Evolutionary conservation across 495 filamentous ascomycete genomes (phyloP), one percentile per base, ranked within the genome.

Genomic region (Xylaria nigripes): DNA sequence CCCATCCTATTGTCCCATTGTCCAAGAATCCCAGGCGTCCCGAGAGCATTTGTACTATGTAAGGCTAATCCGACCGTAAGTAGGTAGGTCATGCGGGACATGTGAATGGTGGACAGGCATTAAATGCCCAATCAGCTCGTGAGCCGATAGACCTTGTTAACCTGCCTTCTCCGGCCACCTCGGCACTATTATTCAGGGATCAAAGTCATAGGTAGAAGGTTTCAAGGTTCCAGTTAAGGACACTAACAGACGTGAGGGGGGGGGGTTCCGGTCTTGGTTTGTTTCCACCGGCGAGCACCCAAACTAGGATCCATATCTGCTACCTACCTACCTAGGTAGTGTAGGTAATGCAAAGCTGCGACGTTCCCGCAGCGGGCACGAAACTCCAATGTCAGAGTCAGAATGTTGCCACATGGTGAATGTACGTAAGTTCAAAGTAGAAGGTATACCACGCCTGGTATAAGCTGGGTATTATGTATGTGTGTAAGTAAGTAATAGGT

Each of bases 271-370:
- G 9, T 48, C 29, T 25, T 32, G 40, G 27, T 38, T 41, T 27
- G 40, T 54, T 30, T 30, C 10, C 27, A 10, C 27, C 32, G 50
- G 19, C 51, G 29, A 44, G 40, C 45, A 56, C 23, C 32, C 29
- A 55, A 51, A 48, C 57, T 63, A n/a, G n/a, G n/a, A n/a, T n/a
- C n/a, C n/a, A n/a, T n/a, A n/a, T n/a, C n/a, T n/a, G n/a, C n/a
- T n/a, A n/a, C n/a, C n/a, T n/a, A n/a, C n/a, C n/a, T n/a, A n/a
- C n/a, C n/a, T n/a, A n/a, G n/a, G n/a, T n/a, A n/a, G n/a, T n/a
- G n/a, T n/a, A n/a, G n/a, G n/a, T n/a, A 60, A 63, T 63, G 60
- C 57, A 65, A 45, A 54, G 45, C 62, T 56, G 51, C 59, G 54
- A 62, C 61, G 23, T 55, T 62, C 59, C 51, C 54, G 54, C 49